Percentiles rank a stretch among this genome's conserved stretches.
phyloP scores from a whole-genome alignment of 805 yeast species.

The Ogataea siamensis region DNA sequence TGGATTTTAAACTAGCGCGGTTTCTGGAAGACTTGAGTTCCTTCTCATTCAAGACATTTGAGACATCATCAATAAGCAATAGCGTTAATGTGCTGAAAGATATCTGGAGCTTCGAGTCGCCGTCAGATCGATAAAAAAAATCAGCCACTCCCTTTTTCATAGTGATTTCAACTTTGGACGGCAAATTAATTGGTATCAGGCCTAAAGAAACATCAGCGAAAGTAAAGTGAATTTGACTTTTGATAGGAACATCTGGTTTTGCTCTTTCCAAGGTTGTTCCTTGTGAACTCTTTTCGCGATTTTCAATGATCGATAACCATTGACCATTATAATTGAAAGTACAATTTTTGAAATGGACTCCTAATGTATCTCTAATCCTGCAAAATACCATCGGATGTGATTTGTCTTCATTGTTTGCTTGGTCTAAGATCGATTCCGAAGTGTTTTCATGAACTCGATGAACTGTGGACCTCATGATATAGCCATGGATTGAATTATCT shows the following conservation, averaged over 20 bases:
- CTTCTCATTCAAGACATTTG: conserved; percentile 34
- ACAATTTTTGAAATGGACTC: conserved; percentile 46
- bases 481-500: conserved; percentile 16
- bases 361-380: conserved; percentile 38
- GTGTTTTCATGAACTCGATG: conserved; percentile 8
- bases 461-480: conserved; percentile 13
- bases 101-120: conserved; percentile 20
- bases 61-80: conserved; percentile 62
- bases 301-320: conserved; percentile 50
- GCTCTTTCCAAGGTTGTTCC: conserved; percentile 1
- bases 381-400: conserved; percentile 41
- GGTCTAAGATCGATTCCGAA: conserved; percentile 33
- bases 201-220: conserved; percentile 59
- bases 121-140: conserved; percentile 34
- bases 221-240: conserved; percentile 27
- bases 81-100: conserved; percentile 50
- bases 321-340: conserved; percentile 56
- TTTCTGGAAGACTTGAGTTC: conserved; percentile 26
- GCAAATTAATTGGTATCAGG: conserved; percentile 58
- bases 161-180: conserved; percentile 51
- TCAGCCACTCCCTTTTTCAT: conserved; percentile 56
- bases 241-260: conserved; percentile 1
- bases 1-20: conserved; percentile 22
- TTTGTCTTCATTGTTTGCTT: conserved; percentile 35
- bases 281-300: neutral